Conservation (phyloP, 2,329 filamentous ascomycete genomes). For the Geoglossum cookeanum region DNA sequence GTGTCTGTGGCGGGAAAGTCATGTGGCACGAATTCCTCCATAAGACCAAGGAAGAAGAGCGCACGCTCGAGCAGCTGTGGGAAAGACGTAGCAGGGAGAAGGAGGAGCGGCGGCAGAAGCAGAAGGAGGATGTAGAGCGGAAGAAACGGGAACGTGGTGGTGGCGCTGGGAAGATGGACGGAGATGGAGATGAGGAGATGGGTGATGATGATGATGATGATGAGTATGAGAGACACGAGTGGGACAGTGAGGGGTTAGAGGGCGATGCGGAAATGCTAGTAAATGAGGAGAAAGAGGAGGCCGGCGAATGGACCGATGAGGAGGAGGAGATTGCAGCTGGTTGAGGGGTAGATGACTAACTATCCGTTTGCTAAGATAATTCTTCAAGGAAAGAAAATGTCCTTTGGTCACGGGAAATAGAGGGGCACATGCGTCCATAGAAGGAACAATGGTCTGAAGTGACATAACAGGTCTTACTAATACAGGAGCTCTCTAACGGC, state of each 20-base stretch:
- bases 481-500: no score
- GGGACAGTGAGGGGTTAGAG: constrained; percentile 18
- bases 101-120: constrained; percentile 59
- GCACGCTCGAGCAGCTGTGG: constrained; percentile 68
- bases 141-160: constrained; percentile 47
- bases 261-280: constrained; percentile 17
- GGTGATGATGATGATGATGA: constrained; percentile 33
- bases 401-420: no score
- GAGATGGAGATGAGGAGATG: constrained; percentile 29
- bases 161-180: constrained; percentile 22
- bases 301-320: constrained; percentile 16
- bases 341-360: background rate
- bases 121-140: constrained; percentile 77
- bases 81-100: constrained; percentile 61
- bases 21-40: constrained; percentile 96
- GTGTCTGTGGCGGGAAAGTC: constrained; percentile 69
- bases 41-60: constrained; percentile 62
- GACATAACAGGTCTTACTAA: no score
- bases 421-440: no score
- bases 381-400: no score
- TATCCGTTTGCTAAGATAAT: no score
- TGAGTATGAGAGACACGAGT: constrained; percentile 23
- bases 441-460: no score
- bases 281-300: constrained; percentile 16
- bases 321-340: constrained; percentile 14